Base-by-base conservation (phyloP, 1,139 yeast genomes). In the Geotrichum histeridarum region DNA sequence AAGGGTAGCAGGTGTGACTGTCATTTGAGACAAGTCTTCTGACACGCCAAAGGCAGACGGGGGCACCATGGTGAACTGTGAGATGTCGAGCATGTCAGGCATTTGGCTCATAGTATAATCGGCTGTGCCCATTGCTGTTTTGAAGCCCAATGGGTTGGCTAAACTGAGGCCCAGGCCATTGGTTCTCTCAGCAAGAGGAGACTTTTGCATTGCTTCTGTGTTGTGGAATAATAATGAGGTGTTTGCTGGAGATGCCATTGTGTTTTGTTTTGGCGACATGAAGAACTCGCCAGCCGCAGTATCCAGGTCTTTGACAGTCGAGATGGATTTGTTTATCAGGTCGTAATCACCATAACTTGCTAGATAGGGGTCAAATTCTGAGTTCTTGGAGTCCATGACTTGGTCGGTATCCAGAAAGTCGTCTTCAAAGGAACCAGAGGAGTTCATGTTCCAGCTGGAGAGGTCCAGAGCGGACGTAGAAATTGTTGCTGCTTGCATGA, bases 1-100 rank as follows among this genome's bases (percentile, higher is more conserved):
- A 42, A 65, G 50, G 14, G 64, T 61, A 11, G 64, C 60, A 2
- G 68, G 66, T 37, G 64, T 64, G 30, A 63, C 57, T 5, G 65
- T 57, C 50, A 54, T 55, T 43, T 55, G 62, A 27, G 52, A 42
- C 27, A 48, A 18, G 31, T 51, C 56, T 22, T 58, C 55, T 12
- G 56, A 36, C 18, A 51, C 55, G 32, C 39, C 32, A 35, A 54
- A 55, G 15, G 58, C 50, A 2, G 55, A 48, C 22, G 51, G 41
- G 2, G 42, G 50, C 39, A 44, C 15, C 47, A 53, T 49, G 18
- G 55, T 32, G 42, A 49, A 53, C 37, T 53, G 50, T 39, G 51
- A 38, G 38, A 53, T 49, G 18, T 53, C 55, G 8, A 53, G 41
- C 30, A 50, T 11, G 17, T 45, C 33, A 5, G 55, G 17, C 14